Evolutionary conservation across 345 rosid species (phyloP).

Genomic region (Pistacia vera): DNA sequence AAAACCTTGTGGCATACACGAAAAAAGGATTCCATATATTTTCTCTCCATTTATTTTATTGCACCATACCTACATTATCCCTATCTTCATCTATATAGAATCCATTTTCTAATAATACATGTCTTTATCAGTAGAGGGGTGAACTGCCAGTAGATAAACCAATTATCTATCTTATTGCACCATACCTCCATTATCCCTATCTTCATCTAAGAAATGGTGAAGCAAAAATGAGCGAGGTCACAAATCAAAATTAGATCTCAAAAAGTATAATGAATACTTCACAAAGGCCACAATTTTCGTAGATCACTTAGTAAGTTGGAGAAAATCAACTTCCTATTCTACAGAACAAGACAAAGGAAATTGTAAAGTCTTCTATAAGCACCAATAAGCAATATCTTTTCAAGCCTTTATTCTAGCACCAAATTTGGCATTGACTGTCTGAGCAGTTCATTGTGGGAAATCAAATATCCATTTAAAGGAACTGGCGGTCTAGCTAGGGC

Average conservation of each 20-base stretch:
- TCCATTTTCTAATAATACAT: too few relatives aligned
- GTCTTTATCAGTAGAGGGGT: background rate
- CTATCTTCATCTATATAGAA: too few relatives aligned
- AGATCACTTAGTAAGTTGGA: background rate
- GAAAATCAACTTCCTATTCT: background rate
- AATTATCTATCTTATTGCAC: background rate
- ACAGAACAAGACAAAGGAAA: background rate
- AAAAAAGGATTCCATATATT: background rate
- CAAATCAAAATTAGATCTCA: background rate
- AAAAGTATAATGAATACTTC: background rate
- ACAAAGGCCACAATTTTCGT: background rate
- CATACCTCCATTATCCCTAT: background rate
- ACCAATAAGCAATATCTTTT: background rate
- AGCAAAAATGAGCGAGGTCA: background rate
- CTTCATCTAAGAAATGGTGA: conserved; percentile 1
- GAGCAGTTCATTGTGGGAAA: background rate
- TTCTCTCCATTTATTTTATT: background rate
- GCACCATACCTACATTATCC: too few relatives aligned
- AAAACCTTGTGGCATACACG: background rate
- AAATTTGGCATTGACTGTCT: background rate
- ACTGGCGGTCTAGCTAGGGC: background rate
- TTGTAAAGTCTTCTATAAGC: background rate
- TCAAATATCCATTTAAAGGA: background rate
- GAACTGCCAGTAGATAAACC: background rate
- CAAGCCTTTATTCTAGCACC: background rate